A percentile compares a stretch with the other conserved stretches of the same genome.
These are phyloP conservation scores for Iberis pinnata DNA, from an alignment of 345 rosid species.

Conservation along the genomic window DNA sequence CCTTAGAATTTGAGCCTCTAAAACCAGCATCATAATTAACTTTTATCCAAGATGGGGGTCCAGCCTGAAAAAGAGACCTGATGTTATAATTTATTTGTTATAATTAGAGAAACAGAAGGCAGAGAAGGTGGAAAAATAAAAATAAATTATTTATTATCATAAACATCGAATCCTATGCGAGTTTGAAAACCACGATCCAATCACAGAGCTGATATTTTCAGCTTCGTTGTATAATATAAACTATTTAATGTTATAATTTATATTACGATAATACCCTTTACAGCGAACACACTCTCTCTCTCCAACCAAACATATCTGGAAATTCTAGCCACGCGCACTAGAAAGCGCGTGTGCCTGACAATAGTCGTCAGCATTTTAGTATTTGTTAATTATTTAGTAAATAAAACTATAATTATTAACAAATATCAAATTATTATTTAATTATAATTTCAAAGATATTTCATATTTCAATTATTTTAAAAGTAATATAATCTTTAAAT, in stretches of 20 bases:
- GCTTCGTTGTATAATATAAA: conserved; percentile 25
- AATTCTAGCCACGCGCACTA: conserved; percentile 7
- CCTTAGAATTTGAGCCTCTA: too few species aligned
- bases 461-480: too few species aligned
- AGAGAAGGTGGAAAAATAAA: not conserved
- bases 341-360: conserved; percentile 13
- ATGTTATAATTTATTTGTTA: not conserved
- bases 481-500: too few species aligned
- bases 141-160: not conserved
- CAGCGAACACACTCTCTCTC: conserved; percentile 9
- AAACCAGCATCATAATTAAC: too few species aligned
- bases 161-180: conserved; percentile 31
- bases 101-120: not conserved
- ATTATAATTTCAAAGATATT: too few species aligned
- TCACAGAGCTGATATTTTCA: conserved; percentile 10
- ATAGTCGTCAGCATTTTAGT: not conserved
- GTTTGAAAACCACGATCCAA: conserved; percentile 22
- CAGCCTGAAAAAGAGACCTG: too few species aligned
- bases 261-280: conserved; percentile 19
- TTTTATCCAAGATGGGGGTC: too few species aligned
- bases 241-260: not conserved
- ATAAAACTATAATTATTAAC: too few species aligned
- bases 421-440: too few species aligned
- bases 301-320: conserved; percentile 21
- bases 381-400: too few species aligned